A percentile compares a stretch with the other conserved stretches of the same genome.
These are phyloP conservation scores for Penicillium corylophilum DNA, from an alignment of 2,329 filamentous ascomycete species.

Conservation along the genomic window DNA sequence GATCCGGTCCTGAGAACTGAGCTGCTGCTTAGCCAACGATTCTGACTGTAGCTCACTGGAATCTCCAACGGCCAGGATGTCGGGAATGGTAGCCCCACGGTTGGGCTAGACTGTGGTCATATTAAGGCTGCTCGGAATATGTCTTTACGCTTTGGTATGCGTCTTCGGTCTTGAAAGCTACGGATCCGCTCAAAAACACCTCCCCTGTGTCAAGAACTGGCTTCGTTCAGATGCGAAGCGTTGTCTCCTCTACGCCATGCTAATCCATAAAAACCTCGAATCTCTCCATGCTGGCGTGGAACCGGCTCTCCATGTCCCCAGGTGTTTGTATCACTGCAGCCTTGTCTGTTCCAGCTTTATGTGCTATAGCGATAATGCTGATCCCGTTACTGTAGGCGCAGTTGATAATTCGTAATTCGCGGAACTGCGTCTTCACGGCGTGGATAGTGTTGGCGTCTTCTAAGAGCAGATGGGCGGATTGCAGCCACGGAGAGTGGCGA, in stretches of 20 bases:
- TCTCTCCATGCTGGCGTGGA: too few relatives aligned
- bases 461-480: constrained; percentile 6
- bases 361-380: not conserved
- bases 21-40: constrained; percentile 26
- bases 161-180: too few relatives aligned
- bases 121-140: too few relatives aligned
- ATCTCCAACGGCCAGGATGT: too few relatives aligned
- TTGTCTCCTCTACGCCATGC: too few relatives aligned
- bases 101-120: too few relatives aligned
- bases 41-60: not conserved
- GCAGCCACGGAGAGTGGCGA: constrained; percentile 1
- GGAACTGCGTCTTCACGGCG: constrained; percentile 2
- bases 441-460: constrained; percentile 1
- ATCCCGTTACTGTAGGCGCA: not conserved
- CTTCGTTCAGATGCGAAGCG: too few relatives aligned
- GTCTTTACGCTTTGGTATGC: too few relatives aligned
- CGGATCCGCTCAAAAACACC: too few relatives aligned
- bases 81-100: too few relatives aligned
- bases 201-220: too few relatives aligned
- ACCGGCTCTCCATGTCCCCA: constrained; percentile 3
- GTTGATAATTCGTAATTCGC: not conserved
- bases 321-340: constrained; percentile 11
- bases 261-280: too few relatives aligned
- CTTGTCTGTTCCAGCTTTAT: constrained; percentile 8
- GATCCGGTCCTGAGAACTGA: constrained; percentile 48